Evolutionary conservation across 75 land plant species (phyloP).

Genomic region (Pinus albicaulis): DNA sequence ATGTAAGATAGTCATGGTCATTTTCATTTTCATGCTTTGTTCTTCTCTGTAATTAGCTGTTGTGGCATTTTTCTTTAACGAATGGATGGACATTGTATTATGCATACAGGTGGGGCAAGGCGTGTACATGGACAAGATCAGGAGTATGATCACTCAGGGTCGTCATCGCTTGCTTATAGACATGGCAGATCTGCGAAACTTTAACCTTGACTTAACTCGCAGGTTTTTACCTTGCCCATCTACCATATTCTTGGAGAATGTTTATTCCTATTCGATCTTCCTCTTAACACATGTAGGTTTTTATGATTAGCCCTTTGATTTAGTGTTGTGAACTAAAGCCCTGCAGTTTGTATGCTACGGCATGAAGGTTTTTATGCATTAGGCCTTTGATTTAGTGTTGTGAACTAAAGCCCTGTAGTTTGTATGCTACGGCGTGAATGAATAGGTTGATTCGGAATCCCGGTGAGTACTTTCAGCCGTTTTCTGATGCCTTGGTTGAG

Average conservation of each 20-base stretch:
- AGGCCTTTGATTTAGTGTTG: too few relatives aligned
- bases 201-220: constrained; percentile 63
- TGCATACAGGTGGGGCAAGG: constrained; percentile 64
- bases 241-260: background rate
- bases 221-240: constrained; percentile 28
- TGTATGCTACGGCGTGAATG: too few relatives aligned
- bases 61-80: too few relatives aligned
- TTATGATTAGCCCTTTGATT: too few relatives aligned
- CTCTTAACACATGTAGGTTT: background rate
- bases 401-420: too few relatives aligned
- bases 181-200: constrained; percentile 76
- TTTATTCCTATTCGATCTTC: background rate
- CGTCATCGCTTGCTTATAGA: constrained; percentile 78
- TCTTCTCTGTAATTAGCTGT: too few relatives aligned
- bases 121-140: constrained; percentile 62
- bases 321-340: too few relatives aligned
- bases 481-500: constrained; percentile 84
- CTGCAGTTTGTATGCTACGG: too few relatives aligned
- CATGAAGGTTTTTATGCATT: too few relatives aligned
- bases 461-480: constrained; percentile 81
- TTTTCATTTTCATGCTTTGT: background rate
- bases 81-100: too few relatives aligned
- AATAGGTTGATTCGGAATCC: constrained; percentile 75
- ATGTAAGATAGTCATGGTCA: constrained; percentile 30
- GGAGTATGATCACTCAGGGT: constrained; percentile 51